Percentiles rank a stretch among this genome's conserved stretches.
Evolutionary conservation across 331 rosid species (phyloP).

Genomic region (Rhamnella rubrinervis): DNA sequence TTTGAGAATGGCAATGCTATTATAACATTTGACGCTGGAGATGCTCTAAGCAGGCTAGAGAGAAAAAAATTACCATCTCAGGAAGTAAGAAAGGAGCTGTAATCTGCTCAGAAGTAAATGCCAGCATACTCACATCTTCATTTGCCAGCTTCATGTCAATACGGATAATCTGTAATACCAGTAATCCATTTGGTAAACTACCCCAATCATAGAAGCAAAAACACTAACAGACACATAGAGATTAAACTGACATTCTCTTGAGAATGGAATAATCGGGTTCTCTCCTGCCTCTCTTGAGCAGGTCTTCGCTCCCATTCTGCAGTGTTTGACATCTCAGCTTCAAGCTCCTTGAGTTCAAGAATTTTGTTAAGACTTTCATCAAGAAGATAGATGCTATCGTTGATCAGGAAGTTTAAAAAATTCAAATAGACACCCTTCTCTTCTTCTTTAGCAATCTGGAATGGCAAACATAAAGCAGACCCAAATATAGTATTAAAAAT

Average conservation of each 20-base stretch:
- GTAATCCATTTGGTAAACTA: slow-evolving; percentile 26
- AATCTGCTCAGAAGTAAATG: slow-evolving; percentile 91
- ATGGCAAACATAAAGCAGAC: slow-evolving; percentile 19
- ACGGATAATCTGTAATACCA: slow-evolving; percentile 69
- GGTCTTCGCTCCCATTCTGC: slow-evolving; percentile 90
- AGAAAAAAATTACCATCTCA: slow-evolving; percentile 71
- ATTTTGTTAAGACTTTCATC: slow-evolving; percentile 97
- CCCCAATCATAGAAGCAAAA: slow-evolving; percentile 13
- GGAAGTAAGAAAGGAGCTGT: slow-evolving; percentile 96
- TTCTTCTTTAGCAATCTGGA: slow-evolving; percentile 97
- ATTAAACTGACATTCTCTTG: slow-evolving; percentile 83
- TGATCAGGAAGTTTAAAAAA: slow-evolving; percentile 92
- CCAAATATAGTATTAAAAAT: slow-evolving; percentile 6
- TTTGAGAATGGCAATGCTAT: too few relatives aligned
- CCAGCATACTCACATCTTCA: slow-evolving; percentile 93
- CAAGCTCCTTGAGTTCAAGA: slow-evolving; percentile 93
- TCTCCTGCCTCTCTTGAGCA: slow-evolving; percentile 96
- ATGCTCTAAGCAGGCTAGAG: slow-evolving; percentile 2
- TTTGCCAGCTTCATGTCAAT: slow-evolving; percentile 98
- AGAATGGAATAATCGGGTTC: slow-evolving; percentile 88
- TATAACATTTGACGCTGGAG: too few relatives aligned
- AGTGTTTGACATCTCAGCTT: slow-evolving; percentile 97
- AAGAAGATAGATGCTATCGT: slow-evolving; percentile 96
- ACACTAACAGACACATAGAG: not conserved
- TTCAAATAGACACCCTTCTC: slow-evolving; percentile 97